Base-by-base conservation (phyloP, 306 rosid genomes). In the Rosa lucieae region DNA sequence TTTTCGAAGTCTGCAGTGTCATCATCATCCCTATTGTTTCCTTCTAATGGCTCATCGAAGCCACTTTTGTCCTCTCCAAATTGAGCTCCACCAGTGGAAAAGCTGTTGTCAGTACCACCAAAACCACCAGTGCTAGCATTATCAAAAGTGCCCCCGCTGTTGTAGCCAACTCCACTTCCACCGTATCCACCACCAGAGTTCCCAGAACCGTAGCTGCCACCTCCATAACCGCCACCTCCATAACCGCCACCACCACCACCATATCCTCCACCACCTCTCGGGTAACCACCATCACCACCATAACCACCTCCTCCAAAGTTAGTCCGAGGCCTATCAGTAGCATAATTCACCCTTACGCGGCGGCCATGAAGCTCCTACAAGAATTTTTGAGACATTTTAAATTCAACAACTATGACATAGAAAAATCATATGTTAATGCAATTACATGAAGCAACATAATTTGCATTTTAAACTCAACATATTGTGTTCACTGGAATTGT, bases 311-410 rank as follows among this genome's bases (percentile, higher is more conserved):
- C 88, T 0, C 92, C 87, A 7, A 29, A 76, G 79, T 21, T 65
- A 10, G 35, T 7, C 21, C 90, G 96, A 67, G 89, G 62, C 84
- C 92, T 93, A 4, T 93, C 98, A 76, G 81, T 93, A 32, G 99
- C 99, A 85, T 88, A 96, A 67, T 90, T 89, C 73, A 96, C 98
- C 87, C 87, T 88, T 35, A 96, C 83, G 1, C 51, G 86, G 59
- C 99, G 99, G 63, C 98, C 97, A 78, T 96, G 93, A 76, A 96
- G 96, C 3, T 96, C 99, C 99, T 96, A 79, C 51, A 62, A 32
- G 40, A 2, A 47, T 68, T 44, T 62, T 15, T 11, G 61, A 11
- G n/a, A 40, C 29, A 39, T 10, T 44, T 40, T 40, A 40, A 5
- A 67, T 23, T 65, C 32, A 65, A 5, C 40, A 32, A 8, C 63